These are phyloP conservation scores for Ustilago shanxiensis DNA, from an alignment of 1,284 basidiomycete genomes.

Conservation along the genomic window DNA sequence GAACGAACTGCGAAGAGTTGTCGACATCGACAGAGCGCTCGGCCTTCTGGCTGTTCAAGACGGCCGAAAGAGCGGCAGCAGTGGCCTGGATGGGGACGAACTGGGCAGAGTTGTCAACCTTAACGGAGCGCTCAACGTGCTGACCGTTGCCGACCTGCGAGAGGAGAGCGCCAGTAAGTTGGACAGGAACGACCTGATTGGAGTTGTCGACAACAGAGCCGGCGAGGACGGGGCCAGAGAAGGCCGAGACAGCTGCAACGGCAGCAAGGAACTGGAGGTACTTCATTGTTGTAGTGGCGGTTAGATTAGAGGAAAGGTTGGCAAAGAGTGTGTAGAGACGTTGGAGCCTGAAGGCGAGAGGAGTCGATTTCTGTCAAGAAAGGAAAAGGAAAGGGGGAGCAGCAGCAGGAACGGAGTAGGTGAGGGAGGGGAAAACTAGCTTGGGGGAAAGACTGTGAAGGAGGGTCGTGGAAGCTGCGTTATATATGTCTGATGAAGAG, in stretches of 20 bases:
- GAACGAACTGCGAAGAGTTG: slow-evolving; percentile 33
- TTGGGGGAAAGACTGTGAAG: slow-evolving; percentile 24
- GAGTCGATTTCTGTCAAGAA: slow-evolving; percentile 18
- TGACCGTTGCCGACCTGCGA: slow-evolving; percentile 50
- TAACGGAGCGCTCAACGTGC: slow-evolving; percentile 31
- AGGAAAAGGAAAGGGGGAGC: slow-evolving; percentile 29
- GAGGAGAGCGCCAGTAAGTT: slow-evolving; percentile 40
- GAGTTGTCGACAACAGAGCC: slow-evolving; percentile 35
- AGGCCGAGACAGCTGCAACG: slow-evolving; percentile 51
- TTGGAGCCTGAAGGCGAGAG: slow-evolving; percentile 19
- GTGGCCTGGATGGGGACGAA: slow-evolving; percentile 44
- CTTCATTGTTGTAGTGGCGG: slow-evolving; percentile 37
- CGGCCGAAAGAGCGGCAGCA: slow-evolving; percentile 31
- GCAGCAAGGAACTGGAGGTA: slow-evolving; percentile 57
- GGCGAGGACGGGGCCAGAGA: slow-evolving; percentile 46
- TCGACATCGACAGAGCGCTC: slow-evolving; percentile 19
- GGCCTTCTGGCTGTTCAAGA: slow-evolving; percentile 33
- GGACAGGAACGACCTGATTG: slow-evolving; percentile 49
- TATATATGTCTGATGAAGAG: slow-evolving; percentile 26
- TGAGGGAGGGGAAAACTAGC: slow-evolving; percentile 42
- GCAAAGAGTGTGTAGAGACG: slow-evolving; percentile 21
- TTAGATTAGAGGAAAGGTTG: slow-evolving; percentile 19
- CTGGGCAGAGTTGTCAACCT: slow-evolving; percentile 42
- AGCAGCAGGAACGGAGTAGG: slow-evolving; percentile 39
- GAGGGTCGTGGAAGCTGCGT: slow-evolving; percentile 8